Base-by-base conservation (phyloP, 192 early-diverging fungal genomes). In the Coemansia sp. region DNA sequence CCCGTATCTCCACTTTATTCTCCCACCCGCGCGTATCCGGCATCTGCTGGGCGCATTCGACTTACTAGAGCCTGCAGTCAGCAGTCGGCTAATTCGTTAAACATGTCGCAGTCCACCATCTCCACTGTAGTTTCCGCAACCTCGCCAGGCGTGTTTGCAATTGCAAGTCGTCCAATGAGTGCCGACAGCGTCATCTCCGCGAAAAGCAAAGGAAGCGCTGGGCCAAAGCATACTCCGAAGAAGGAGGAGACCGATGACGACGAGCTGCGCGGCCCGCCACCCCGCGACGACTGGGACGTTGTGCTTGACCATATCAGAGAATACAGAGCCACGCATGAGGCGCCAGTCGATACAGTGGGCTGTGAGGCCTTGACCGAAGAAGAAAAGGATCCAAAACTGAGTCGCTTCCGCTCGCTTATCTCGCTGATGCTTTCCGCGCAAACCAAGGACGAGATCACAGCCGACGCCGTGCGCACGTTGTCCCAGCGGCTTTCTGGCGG, bases 401-500 rank as follows among this genome's bases (percentile, higher is more conserved):
- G 76, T 46, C 87, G 93, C 20, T 96, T 90, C 82, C 91, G 95
- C 69, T 90, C 91, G 10, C 76, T 98, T 1, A 81, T 93, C 15
- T 83, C 95, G 1, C 79, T 98, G 40, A 91, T 92, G 82, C 86
- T 98, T 17, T 96, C 94, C 10, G 92, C 94, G 20, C 93, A 95
- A 78, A 97, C 96, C 10, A 95, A 93, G 62, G 96, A 98, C 67
- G 86, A 89, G 15, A 85, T 91, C 23, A 95, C 93, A 0, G 91
- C 92, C 1, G 87, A 83, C 33, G 94, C 90, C 3, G 85, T 98
- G 22, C 70, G 81, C 20, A 84, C 85, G 6, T 72, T 98, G 9
- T 85, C 70, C 35, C 76, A 79, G 43, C 70, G 92, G 33, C 78
- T 88, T 54, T 82, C 86, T 3, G 87, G 85, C 32, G 91, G 93